Evolutionary conservation across 805 yeast species (phyloP).

Genomic region (Diddensiella transvaalensis): DNA sequence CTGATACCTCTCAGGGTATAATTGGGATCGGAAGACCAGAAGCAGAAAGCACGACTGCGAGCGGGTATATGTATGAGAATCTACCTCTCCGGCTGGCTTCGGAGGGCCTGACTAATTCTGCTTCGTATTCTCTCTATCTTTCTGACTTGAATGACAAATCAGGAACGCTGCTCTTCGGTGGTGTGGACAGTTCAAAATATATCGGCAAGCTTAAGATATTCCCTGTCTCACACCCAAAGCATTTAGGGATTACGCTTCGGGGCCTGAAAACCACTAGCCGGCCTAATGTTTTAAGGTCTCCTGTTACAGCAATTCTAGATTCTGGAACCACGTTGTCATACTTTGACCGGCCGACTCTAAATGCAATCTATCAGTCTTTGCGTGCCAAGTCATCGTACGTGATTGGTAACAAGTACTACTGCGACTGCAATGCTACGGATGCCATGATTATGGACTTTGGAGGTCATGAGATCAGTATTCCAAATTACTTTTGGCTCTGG

Average conservation of each 20-base stretch:
- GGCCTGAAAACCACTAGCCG: constrained; percentile 27
- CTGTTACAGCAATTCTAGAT: constrained; percentile 44
- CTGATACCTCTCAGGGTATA: constrained; percentile 62
- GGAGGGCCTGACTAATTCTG: constrained; percentile 55
- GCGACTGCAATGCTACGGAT: constrained; percentile 36
- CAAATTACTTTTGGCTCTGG: constrained; percentile 35
- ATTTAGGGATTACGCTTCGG: constrained; percentile 31
- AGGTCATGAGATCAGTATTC: constrained; percentile 26
- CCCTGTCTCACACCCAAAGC: constrained; percentile 35
- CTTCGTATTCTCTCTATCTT: constrained; percentile 63
- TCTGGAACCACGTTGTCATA: constrained; percentile 55
- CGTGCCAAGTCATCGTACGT: constrained; percentile 37
- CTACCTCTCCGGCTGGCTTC: constrained; percentile 59
- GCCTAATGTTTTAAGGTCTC: constrained; percentile 23
- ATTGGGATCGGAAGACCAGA: constrained; percentile 44
- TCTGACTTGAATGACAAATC: constrained; percentile 38
- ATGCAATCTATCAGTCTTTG: constrained; percentile 35
- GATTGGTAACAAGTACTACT: constrained; percentile 34
- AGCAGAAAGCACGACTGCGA: constrained; percentile 44
- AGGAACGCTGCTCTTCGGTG: constrained; percentile 59
- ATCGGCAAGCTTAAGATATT: constrained; percentile 41
- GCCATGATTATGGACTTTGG: constrained; percentile 32
- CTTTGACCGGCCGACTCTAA: constrained; percentile 39
- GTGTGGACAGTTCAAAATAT: constrained; percentile 49
- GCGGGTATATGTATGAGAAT: constrained; percentile 48